phyloP scores from a whole-genome alignment of 441 rosid species.

The Flueggea neowawraea region DNA sequence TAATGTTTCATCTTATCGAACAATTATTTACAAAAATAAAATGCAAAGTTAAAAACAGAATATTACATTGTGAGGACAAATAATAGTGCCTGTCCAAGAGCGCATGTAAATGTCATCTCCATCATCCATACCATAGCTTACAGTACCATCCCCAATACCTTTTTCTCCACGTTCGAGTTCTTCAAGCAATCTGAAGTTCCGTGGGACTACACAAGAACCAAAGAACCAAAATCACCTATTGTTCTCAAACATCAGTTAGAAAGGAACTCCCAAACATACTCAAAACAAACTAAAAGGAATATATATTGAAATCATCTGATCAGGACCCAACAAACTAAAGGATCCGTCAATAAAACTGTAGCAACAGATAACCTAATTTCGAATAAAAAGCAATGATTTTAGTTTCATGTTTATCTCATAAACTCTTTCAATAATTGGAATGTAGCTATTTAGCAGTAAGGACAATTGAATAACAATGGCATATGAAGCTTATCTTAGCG shows the following conservation, averaged over 20 bases:
- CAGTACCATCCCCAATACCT: constrained; percentile 97
- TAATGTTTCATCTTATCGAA: too few species aligned
- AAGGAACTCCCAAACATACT: constrained; percentile 3
- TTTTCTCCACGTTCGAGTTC: constrained; percentile 99
- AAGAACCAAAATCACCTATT: constrained; percentile 1
- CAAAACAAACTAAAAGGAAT: background rate
- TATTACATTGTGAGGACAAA: constrained; percentile 96
- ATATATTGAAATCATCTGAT: background rate
- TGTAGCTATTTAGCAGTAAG: too few species aligned
- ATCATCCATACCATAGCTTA: constrained; percentile 99
- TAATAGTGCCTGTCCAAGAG: constrained; percentile 98
- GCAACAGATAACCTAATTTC: too few species aligned
- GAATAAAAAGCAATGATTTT: too few species aligned
- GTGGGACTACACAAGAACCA: constrained; percentile 62
- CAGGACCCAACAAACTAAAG: background rate
- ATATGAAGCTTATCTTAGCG: too few species aligned
- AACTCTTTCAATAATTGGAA: too few species aligned
- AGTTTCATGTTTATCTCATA: too few species aligned
- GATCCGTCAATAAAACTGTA: too few species aligned
- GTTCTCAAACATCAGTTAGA: constrained; percentile 1
- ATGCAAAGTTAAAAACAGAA: constrained; percentile 7
- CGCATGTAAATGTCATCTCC: constrained; percentile 99
- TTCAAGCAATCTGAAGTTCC: constrained; percentile 91
- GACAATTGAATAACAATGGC: too few species aligned
- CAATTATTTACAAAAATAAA: background rate